phyloP scores from a whole-genome alignment of 192 early-diverging fungal genomes.

The Coemansia asiatica region DNA sequence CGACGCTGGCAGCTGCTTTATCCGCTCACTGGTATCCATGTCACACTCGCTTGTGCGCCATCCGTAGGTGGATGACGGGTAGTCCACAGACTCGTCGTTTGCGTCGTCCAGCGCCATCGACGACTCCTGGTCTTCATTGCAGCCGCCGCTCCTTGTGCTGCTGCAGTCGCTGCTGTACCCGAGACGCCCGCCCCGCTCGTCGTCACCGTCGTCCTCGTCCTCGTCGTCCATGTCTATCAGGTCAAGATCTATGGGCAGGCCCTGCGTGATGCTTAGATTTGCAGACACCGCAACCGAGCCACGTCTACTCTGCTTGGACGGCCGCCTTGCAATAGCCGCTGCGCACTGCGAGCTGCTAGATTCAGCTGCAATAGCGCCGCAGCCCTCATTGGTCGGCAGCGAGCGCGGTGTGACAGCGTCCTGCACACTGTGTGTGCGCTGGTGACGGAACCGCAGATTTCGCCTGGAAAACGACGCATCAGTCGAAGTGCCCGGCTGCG shows the following conservation, averaged over 20 bases:
- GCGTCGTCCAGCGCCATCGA: constrained; percentile 25
- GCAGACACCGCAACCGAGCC: constrained; percentile 29
- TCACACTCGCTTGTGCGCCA: constrained; percentile 14
- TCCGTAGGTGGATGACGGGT: constrained; percentile 8
- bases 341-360: neutral
- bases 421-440: constrained; percentile 22
- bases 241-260: constrained; percentile 31
- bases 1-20: neutral
- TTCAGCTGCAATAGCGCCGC: neutral
- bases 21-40: constrained; percentile 6
- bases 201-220: constrained; percentile 23
- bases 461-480: neutral
- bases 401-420: neutral
- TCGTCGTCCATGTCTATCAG: constrained; percentile 36
- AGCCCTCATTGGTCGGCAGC: neutral
- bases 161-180: neutral
- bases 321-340: constrained; percentile 6
- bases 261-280: constrained; percentile 23
- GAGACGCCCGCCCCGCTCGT: neutral
- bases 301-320: constrained; percentile 14
- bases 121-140: constrained; percentile 20
- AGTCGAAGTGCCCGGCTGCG: neutral
- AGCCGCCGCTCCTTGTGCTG: constrained; percentile 5
- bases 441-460: constrained; percentile 10
- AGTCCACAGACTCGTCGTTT: constrained; percentile 6